Evolutionary conservation across 164 flowering plant species (phyloP).

Genomic region (Annona cherimola): DNA sequence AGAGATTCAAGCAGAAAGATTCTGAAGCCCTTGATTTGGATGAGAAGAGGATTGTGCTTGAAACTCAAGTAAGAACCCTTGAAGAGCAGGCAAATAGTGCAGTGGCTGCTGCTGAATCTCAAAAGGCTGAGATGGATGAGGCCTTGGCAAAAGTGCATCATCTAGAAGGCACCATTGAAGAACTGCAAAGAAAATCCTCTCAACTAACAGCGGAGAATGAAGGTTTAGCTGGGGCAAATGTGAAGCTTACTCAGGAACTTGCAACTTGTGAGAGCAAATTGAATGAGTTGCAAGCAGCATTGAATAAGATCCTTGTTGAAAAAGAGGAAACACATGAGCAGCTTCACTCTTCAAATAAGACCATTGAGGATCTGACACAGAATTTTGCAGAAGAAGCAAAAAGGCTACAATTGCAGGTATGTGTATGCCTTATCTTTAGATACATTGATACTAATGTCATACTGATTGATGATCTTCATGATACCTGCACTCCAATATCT

Average conservation of each 20-base stretch:
- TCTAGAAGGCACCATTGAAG: constrained; percentile 44
- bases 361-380: constrained; percentile 52
- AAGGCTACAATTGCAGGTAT: constrained; percentile 62
- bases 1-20: constrained; percentile 34
- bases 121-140: constrained; percentile 61
- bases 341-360: constrained; percentile 44
- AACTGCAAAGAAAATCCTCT: constrained; percentile 36
- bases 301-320: constrained; percentile 39
- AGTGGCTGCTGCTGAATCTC: constrained; percentile 32
- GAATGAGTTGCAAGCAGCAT: constrained; percentile 39
- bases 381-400: constrained; percentile 51
- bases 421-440: background rate
- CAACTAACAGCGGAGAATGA: constrained; percentile 46
- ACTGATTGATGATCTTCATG: background rate
- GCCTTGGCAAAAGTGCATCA: constrained; percentile 38
- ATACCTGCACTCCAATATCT: background rate
- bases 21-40: constrained; percentile 51
- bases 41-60: constrained; percentile 45
- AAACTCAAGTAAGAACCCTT: constrained; percentile 30
- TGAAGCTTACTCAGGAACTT: constrained; percentile 60
- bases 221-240: constrained; percentile 57
- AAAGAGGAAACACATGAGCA: constrained; percentile 47
- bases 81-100: constrained; percentile 48
- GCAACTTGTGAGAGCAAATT: constrained; percentile 47
- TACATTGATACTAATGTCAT: background rate